Percentiles rank a stretch among this genome's conserved stretches.
These are phyloP conservation scores for Paecilomyces formosus DNA, from an alignment of 2,329 filamentous ascomycete genomes.

Conservation along the genomic window DNA sequence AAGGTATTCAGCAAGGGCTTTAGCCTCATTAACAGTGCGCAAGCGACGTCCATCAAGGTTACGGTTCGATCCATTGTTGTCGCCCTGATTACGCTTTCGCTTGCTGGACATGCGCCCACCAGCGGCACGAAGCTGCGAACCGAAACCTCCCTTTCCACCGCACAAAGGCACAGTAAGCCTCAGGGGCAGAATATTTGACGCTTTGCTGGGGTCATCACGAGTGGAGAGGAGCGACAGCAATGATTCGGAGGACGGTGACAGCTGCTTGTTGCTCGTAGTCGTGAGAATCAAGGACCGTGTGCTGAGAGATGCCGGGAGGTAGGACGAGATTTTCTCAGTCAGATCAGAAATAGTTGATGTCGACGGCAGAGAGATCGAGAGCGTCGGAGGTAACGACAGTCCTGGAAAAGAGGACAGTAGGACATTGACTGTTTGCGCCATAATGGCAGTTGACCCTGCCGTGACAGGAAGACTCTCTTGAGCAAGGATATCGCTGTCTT, in stretches of 20 bases:
- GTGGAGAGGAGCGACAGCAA: constrained; percentile 56
- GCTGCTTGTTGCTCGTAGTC: constrained; percentile 67
- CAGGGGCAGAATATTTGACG: constrained; percentile 70
- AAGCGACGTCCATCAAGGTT: constrained; percentile 87
- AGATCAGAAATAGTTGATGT: constrained; percentile 62
- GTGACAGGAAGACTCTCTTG: not conserved
- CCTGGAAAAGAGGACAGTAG: constrained; percentile 80
- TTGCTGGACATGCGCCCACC: constrained; percentile 97
- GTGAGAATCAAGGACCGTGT: constrained; percentile 64
- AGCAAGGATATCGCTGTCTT: not conserved
- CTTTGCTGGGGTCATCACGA: constrained; percentile 21
- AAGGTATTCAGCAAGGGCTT: constrained; percentile 88
- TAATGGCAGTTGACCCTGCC: constrained; percentile 39
- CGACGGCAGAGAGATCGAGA: constrained; percentile 65
- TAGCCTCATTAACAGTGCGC: constrained; percentile 89
- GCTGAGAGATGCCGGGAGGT: constrained; percentile 52
- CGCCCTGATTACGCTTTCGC: constrained; percentile 75
- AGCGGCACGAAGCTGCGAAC: constrained; percentile 90
- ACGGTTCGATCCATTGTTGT: constrained; percentile 82
- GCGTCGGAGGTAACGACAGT: constrained; percentile 71
- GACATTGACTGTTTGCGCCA: constrained; percentile 60
- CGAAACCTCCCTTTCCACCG: constrained; percentile 96
- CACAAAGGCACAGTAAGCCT: constrained; percentile 71
- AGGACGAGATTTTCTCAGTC: constrained; percentile 50
- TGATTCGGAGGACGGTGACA: constrained; percentile 48